These are phyloP conservation scores for Epicoccum nigrum DNA, from an alignment of 2,329 filamentous ascomycete species.

Conservation along the genomic window DNA sequence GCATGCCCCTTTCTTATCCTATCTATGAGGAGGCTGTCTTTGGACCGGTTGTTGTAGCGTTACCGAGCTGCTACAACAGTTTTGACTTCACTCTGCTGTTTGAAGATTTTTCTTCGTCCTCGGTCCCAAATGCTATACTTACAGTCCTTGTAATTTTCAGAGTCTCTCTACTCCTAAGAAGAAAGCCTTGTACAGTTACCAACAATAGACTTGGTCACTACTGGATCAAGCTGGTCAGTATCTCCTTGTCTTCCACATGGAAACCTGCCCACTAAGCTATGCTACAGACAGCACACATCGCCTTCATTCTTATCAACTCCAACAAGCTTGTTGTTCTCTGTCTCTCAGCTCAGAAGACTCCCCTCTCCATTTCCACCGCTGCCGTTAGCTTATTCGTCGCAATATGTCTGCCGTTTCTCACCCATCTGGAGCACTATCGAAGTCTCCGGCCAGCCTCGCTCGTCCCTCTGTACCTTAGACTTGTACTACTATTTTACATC, in stretches of 20 bases:
- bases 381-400: neutral
- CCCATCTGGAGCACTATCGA: neutral
- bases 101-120: slow-evolving; percentile 28
- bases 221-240: no score
- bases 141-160: no score
- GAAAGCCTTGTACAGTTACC: no score
- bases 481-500: neutral
- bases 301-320: neutral
- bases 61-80: slow-evolving; percentile 15
- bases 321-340: neutral
- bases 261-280: neutral
- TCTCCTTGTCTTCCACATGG: no score
- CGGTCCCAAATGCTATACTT: slow-evolving; percentile 17
- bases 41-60: slow-evolving; percentile 11
- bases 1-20: slow-evolving; percentile 1
- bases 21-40: slow-evolving; percentile 11
- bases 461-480: neutral
- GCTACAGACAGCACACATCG: neutral
- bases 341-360: neutral
- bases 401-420: neutral
- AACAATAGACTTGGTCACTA: no score
- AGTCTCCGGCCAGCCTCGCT: neutral
- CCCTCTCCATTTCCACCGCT: neutral
- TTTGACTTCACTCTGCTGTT: slow-evolving; percentile 32
- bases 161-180: no score